Evolutionary conservation across 306 rosid species (phyloP).

Genomic region (Pyrus communis): DNA sequence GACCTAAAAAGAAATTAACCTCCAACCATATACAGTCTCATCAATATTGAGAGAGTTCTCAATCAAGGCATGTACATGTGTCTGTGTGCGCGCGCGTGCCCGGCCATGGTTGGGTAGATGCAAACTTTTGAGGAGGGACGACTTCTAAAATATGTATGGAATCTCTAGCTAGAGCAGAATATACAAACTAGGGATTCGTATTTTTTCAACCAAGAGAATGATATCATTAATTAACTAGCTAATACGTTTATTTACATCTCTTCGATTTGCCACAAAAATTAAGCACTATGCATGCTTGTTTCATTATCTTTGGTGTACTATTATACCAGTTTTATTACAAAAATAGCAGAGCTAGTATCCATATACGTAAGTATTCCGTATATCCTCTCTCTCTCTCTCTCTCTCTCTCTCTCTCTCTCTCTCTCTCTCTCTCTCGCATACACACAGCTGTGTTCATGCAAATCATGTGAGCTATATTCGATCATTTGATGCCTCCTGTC

Average conservation of each 20-base stretch:
- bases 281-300: neutral
- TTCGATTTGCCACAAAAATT: neutral
- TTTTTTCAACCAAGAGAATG: neutral
- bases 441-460: slow-evolving; percentile 1
- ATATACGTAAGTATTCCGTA: neutral
- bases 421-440: neutral
- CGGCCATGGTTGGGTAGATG: neutral
- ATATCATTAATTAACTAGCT: neutral
- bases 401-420: neutral
- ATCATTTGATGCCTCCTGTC: neutral
- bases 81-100: neutral
- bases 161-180: neutral
- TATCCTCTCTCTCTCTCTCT: neutral
- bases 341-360: neutral
- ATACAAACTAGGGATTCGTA: neutral
- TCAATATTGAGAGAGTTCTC: neutral
- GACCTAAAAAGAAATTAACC: too few species aligned
- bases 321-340: neutral
- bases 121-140: neutral
- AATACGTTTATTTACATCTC: neutral
- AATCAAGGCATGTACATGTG: neutral
- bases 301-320: neutral
- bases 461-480: slow-evolving; percentile 3
- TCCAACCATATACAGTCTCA: too few species aligned
- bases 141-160: neutral